Evolutionary conservation across 2,329 filamentous ascomycete species (phyloP).

Genomic region (Fusarium sulawesiense): DNA sequence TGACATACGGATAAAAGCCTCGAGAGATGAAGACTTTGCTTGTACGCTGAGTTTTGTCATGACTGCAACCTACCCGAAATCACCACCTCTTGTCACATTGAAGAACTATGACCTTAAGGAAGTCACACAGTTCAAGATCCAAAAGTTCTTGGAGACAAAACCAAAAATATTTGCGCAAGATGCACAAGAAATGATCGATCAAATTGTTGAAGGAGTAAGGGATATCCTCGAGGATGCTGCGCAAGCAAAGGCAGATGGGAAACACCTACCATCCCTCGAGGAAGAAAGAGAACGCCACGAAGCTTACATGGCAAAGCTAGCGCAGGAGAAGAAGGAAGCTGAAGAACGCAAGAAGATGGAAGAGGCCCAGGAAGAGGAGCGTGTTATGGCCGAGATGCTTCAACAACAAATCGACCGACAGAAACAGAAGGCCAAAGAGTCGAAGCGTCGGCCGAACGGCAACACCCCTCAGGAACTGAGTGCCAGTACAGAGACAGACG

Average conservation of each 20-base stretch:
- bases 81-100: constrained; percentile 77
- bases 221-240: constrained; percentile 89
- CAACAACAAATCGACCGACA: constrained; percentile 78
- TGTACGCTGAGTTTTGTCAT: constrained; percentile 82
- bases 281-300: constrained; percentile 89
- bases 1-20: constrained; percentile 80
- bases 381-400: constrained; percentile 76
- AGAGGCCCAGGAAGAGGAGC: constrained; percentile 75
- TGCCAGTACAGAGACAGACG: constrained; percentile 46
- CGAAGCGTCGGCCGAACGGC: constrained; percentile 65
- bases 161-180: constrained; percentile 64
- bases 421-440: constrained; percentile 71
- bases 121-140: constrained; percentile 76
- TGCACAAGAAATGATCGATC: constrained; percentile 70
- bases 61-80: constrained; percentile 91
- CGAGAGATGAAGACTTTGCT: constrained; percentile 76
- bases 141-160: constrained; percentile 70
- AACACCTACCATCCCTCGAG: constrained; percentile 84
- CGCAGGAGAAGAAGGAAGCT: constrained; percentile 65
- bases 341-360: constrained; percentile 65
- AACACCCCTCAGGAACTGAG: constrained; percentile 43
- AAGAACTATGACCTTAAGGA: constrained; percentile 75
- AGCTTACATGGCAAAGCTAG: constrained; percentile 72
- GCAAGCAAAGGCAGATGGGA: constrained; percentile 77
- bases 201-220: constrained; percentile 75